Conservation (phyloP, 208 protist species). For the Trypanosoma theileri region DNA sequence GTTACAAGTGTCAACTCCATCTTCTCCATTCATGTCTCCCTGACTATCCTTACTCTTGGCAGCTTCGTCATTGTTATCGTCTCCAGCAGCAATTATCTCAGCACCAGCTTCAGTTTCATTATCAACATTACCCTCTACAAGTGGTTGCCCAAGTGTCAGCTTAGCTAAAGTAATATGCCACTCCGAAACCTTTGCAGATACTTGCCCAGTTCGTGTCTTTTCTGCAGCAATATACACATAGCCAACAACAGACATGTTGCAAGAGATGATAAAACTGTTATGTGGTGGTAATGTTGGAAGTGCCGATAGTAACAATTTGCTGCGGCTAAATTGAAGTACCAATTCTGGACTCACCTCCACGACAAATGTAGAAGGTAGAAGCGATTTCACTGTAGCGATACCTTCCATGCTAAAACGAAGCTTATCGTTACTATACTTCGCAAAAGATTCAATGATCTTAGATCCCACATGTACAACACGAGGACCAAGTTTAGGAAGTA, state of each 20-base stretch:
- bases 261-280: constrained; percentile 53
- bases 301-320: neutral
- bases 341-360: constrained; percentile 44
- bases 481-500: constrained; percentile 55
- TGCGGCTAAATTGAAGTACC: constrained; percentile 38
- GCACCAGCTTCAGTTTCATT: neutral
- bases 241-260: constrained; percentile 42
- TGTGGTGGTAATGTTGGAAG: constrained; percentile 28
- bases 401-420: constrained; percentile 77
- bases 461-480: constrained; percentile 77
- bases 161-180: constrained; percentile 72
- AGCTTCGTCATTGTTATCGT: constrained; percentile 3
- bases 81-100: constrained; percentile 10
- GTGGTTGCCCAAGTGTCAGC: constrained; percentile 42
- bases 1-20: too few species aligned
- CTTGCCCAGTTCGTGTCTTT: constrained; percentile 47
- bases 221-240: constrained; percentile 56
- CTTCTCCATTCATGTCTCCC: neutral
- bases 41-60: neutral
- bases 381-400: constrained; percentile 43
- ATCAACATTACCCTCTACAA: constrained; percentile 29
- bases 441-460: constrained; percentile 82
- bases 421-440: constrained; percentile 82
- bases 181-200: constrained; percentile 57
- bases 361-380: constrained; percentile 54